Base-by-base conservation (phyloP, 371 early-diverging fungal species). In the Rhizopus microsporus region DNA sequence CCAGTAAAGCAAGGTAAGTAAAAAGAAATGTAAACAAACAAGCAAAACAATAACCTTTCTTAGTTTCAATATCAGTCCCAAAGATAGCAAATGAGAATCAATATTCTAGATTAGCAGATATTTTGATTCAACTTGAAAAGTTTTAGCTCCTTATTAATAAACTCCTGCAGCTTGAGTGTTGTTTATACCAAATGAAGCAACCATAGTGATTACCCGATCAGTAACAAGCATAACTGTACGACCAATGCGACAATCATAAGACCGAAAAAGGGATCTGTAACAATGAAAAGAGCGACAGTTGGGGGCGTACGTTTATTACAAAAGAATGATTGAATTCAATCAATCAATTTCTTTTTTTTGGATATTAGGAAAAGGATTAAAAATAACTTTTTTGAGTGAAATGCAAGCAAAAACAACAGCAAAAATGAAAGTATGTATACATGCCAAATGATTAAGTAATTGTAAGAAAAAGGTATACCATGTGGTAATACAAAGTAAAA, bases 61-160 rank as follows among this genome's bases (percentile, higher is more conserved):
- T 45, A 59, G 58, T 4, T 16, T 23, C 23, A 23, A 23, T 47
- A 10, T 5, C 29, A 5, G n/a, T n/a, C 32, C 39, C 44, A 4
- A 38, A 15, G 7, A 38, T 29, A 45, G 10, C 23, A 13, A 33
- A 53, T 33, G 31, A 3, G 31, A 35, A 51, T 34, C 42, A 58
- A 16, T 60, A 61, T 46, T 47, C 34, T 23, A 57, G 46, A 15
- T 47, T 66, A 35, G 57, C 62, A 34, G 67, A 66, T 42, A 61
- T 66, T 49, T 50, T 66, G 5, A 47, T 66, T 15, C 52, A 54
- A 37, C 54, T 66, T 13, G 67, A 66, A 35, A 66, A 61, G 32
- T 57, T 47, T 33, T 65, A 54, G 47, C 15, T 33, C 4, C 34
- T 43, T 31, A 31, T 53, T 12, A 33, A 35, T 23, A 23, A 23